phyloP scores from a whole-genome alignment of 495 filamentous ascomycete species.

The Penicillium waksmanii region DNA sequence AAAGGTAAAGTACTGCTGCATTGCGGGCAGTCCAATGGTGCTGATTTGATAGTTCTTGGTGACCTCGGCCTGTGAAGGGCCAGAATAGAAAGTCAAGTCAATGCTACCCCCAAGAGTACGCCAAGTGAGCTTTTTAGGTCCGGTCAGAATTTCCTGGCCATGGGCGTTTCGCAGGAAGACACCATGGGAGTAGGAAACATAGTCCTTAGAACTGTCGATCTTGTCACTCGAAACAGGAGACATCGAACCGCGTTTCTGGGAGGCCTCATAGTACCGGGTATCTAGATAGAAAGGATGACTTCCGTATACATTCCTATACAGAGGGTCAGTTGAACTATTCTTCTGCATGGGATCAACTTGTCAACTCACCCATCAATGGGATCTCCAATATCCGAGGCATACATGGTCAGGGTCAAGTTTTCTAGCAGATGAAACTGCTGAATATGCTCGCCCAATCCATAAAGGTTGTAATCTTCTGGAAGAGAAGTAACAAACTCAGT shows the following conservation, averaged over 20 bases:
- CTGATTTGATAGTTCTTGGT: constrained; percentile 59
- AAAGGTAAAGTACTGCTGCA: constrained; percentile 67
- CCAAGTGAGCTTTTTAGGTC: constrained; percentile 73
- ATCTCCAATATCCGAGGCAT: constrained; percentile 68
- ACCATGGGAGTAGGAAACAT: constrained; percentile 64
- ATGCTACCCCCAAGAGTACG: constrained; percentile 66
- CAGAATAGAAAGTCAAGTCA: constrained; percentile 66
- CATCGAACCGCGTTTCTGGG: constrained; percentile 45
- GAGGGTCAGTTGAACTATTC: constrained; percentile 1
- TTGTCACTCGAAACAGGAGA: constrained; percentile 58
- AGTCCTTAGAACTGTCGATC: constrained; percentile 56
- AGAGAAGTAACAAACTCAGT: constrained; percentile 62
- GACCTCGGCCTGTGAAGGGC: constrained; percentile 58
- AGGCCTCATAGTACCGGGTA: constrained; percentile 64
- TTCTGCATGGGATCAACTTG: not conserved
- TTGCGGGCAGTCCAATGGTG: constrained; percentile 61
- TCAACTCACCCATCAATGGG: constrained; percentile 55
- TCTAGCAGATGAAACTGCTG: constrained; percentile 61
- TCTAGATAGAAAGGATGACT: constrained; percentile 66
- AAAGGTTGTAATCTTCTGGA: constrained; percentile 65
- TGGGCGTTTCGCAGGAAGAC: constrained; percentile 69
- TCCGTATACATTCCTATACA: constrained; percentile 60
- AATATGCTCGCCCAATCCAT: constrained; percentile 64
- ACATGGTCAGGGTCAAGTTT: constrained; percentile 67
- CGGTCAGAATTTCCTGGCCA: constrained; percentile 73